Conservation (phyloP, 2,329 filamentous ascomycete species). For the Colletotrichum melonis region DNA sequence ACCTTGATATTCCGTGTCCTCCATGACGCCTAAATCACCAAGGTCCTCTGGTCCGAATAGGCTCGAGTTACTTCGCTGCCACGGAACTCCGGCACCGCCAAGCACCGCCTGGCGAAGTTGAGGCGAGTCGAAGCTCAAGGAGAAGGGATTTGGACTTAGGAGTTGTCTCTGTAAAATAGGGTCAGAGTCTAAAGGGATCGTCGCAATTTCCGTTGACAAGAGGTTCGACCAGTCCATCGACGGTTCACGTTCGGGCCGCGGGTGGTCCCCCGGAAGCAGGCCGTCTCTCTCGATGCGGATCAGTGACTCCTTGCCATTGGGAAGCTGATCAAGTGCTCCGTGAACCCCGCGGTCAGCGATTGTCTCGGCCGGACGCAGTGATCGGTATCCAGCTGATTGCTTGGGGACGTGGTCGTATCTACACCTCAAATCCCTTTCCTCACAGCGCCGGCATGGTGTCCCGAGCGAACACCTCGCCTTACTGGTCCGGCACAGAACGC, state of each 20-base stretch:
- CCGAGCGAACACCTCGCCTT: constrained; percentile 42
- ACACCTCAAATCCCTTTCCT: constrained; percentile 36
- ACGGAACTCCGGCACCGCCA: background rate
- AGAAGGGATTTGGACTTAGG: background rate
- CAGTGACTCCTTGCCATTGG: background rate
- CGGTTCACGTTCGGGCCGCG: background rate
- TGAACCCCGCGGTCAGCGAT: background rate
- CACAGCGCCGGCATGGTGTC: constrained; percentile 38
- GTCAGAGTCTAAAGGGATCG: background rate
- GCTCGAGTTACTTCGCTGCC: background rate
- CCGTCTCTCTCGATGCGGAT: background rate
- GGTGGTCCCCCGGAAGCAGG: background rate
- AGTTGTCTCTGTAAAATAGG: background rate
- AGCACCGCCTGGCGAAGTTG: background rate
- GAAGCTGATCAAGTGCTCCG: background rate
- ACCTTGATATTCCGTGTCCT: background rate
- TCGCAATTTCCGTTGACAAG: background rate
- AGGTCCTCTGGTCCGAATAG: background rate
- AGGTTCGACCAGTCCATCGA: constrained; percentile 1
- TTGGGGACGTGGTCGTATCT: constrained; percentile 31
- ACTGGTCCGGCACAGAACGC: constrained; percentile 39
- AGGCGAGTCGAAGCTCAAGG: background rate
- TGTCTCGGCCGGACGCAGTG: background rate
- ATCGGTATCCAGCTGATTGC: background rate
- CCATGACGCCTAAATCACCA: background rate